Evolutionary conservation across 2,329 filamentous ascomycete genomes (phyloP).

Genomic region (Cordyceps tenuipes): DNA sequence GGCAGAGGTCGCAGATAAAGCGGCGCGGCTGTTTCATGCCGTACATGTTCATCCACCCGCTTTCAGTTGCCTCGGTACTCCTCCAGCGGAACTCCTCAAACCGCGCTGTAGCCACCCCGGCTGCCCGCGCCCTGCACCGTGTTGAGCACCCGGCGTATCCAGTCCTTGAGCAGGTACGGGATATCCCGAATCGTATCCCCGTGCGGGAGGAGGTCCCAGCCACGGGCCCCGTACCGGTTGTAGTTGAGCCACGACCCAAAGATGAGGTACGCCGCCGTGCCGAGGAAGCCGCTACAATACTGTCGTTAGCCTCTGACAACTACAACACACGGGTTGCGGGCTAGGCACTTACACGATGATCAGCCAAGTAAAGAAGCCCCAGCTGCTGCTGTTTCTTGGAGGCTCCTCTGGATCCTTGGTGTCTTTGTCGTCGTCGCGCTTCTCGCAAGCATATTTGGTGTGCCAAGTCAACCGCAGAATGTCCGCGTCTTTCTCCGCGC

Average conservation of each 20-base stretch:
- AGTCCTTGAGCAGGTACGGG: conserved; percentile 88
- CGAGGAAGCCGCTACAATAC: conserved; percentile 67
- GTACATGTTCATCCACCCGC: not conserved
- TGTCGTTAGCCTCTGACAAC: not conserved
- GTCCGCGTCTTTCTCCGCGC: conserved; percentile 44
- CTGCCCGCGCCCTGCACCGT: conserved; percentile 77
- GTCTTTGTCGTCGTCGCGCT: conserved; percentile 30
- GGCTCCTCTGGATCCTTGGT: conserved; percentile 33
- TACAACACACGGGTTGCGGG: no score
- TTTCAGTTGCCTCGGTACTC: conserved; percentile 1
- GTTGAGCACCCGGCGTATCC: conserved; percentile 68
- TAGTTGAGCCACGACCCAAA: conserved; percentile 99
- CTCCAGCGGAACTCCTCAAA: conserved; percentile 40
- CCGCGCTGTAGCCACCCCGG: conserved; percentile 89
- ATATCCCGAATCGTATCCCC: conserved; percentile 86
- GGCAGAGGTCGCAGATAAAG: not conserved
- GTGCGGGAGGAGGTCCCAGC: conserved; percentile 91
- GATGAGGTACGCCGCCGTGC: conserved; percentile 82
- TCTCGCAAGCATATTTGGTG: conserved; percentile 80
- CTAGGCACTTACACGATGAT: conserved; percentile 70
- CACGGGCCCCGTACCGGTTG: conserved; percentile 87
- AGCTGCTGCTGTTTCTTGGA: conserved; percentile 44
- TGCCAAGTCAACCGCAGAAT: conserved; percentile 73
- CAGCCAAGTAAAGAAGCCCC: conserved; percentile 98
- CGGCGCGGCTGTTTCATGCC: not conserved